Evolutionary conservation across 2,329 filamentous ascomycete species (phyloP).

Genomic region (Penicillium sp.): DNA sequence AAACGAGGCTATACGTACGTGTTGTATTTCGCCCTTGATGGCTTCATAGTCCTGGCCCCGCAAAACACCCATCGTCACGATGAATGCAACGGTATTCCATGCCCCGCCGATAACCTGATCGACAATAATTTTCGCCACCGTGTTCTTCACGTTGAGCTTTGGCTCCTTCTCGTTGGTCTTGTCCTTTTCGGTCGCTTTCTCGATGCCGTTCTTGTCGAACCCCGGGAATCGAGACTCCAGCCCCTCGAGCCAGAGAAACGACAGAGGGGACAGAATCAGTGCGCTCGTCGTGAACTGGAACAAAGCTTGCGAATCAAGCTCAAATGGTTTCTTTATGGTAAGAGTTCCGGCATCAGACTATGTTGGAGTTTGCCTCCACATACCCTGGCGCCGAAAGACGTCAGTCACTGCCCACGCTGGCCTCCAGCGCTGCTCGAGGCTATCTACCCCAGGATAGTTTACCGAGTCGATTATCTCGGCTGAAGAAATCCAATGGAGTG

Average conservation of each 20-base stretch:
- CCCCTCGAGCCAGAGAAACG: conserved; percentile 63
- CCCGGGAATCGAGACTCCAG: conserved; percentile 61
- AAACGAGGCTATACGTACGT: conserved; percentile 29
- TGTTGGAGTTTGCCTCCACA: background rate
- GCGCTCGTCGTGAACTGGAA: conserved; percentile 61
- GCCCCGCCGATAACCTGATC: conserved; percentile 64
- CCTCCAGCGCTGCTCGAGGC: background rate
- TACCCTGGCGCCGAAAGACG: background rate
- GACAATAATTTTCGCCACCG: conserved; percentile 59
- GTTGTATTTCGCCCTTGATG: conserved; percentile 39
- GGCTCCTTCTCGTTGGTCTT: conserved; percentile 15
- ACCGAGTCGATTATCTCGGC: background rate
- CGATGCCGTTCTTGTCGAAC: conserved; percentile 26
- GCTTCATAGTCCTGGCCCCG: conserved; percentile 41
- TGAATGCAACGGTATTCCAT: conserved; percentile 62
- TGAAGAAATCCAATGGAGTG: conserved; percentile 17
- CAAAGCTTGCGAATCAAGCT: conserved; percentile 55
- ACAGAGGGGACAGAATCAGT: conserved; percentile 60
- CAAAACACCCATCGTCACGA: conserved; percentile 59
- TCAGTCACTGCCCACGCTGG: background rate
- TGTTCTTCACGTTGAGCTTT: conserved; percentile 38
- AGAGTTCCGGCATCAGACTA: background rate
- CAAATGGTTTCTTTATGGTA: conserved; percentile 44
- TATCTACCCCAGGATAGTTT: background rate
- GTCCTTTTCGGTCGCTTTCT: conserved; percentile 11